phyloP scores from a whole-genome alignment of 148 eudicot species.

The Polygonum aviculare region DNA sequence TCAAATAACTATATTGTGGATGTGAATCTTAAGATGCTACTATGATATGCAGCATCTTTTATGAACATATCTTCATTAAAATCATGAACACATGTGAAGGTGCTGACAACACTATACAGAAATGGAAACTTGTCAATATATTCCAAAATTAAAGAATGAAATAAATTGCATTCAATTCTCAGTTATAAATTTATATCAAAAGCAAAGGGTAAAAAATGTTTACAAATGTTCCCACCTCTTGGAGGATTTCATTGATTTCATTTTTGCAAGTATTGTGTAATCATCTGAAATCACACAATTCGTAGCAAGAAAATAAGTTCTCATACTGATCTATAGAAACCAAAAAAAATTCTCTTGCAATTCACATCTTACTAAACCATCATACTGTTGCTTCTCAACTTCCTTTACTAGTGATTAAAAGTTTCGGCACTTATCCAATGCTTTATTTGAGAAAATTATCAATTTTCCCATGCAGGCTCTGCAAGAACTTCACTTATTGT shows the following conservation, averaged over 20 bases:
- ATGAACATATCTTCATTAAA: too few species aligned
- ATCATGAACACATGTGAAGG: too few species aligned
- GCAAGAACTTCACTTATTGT: constrained; percentile 71
- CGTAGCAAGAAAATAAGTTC: not conserved
- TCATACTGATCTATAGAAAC: not conserved
- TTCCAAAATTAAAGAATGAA: not conserved
- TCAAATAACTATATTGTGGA: too few species aligned
- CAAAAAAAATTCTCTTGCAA: not conserved
- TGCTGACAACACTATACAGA: too few species aligned
- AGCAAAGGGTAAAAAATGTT: not conserved
- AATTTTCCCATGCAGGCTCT: constrained; percentile 46
- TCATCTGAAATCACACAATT: not conserved
- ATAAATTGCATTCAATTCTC: not conserved
- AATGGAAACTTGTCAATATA: not conserved
- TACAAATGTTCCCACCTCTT: not conserved
- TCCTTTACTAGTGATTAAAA: too few species aligned
- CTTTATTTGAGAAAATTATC: constrained; percentile 2
- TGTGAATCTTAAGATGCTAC: too few species aligned
- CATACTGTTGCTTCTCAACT: too few species aligned
- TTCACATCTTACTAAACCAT: not conserved
- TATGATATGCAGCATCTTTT: too few species aligned
- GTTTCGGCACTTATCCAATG: not conserved
- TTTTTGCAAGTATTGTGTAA: too few species aligned
- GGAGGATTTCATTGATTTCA: not conserved
- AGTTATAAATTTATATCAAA: not conserved